Percentiles rank a stretch among this genome's conserved stretches.
Conservation (phyloP, 352 stramenopile genomes). For the Globisporangium irregulare region DNA sequence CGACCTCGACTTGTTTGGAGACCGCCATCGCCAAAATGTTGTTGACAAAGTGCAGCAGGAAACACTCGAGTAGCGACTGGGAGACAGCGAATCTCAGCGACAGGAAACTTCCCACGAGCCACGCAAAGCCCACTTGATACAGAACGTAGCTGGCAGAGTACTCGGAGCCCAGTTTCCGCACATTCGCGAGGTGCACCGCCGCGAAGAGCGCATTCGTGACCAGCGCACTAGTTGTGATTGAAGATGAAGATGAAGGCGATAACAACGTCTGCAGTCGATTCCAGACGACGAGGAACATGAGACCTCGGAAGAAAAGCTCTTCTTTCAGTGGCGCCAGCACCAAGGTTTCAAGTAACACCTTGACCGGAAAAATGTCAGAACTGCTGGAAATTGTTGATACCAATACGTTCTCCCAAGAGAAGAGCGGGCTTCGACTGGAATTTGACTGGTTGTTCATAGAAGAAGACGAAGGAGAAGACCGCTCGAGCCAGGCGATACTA, state of each 20-base stretch:
- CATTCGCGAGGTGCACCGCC: slow-evolving; percentile 45
- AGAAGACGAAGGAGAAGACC: background rate
- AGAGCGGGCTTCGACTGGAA: slow-evolving; percentile 6
- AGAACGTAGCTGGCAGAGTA: slow-evolving; percentile 29
- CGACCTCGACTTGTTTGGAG: slow-evolving; percentile 13
- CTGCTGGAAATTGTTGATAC: background rate
- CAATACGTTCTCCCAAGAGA: slow-evolving; percentile 23
- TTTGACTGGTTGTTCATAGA: background rate
- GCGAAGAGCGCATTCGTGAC: slow-evolving; percentile 50
- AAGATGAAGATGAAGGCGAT: slow-evolving; percentile 1
- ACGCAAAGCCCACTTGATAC: slow-evolving; percentile 42
- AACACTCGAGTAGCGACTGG: slow-evolving; percentile 48
- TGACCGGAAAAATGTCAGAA: background rate
- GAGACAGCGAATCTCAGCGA: slow-evolving; percentile 31
- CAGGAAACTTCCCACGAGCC: slow-evolving; percentile 45
- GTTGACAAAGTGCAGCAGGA: slow-evolving; percentile 58
- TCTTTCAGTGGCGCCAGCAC: slow-evolving; percentile 46
- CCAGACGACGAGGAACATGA: slow-evolving; percentile 41
- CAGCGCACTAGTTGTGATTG: slow-evolving; percentile 16
- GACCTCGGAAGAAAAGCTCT: slow-evolving; percentile 65
- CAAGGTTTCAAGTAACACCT: slow-evolving; percentile 24
- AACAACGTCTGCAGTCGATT: slow-evolving; percentile 32
- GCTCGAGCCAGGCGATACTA: slow-evolving; percentile 5
- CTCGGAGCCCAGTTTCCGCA: slow-evolving; percentile 17
- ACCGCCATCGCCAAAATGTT: slow-evolving; percentile 46